A percentile compares a stretch with the other conserved stretches of the same genome.
Conservation (phyloP, 2,329 filamentous ascomycete genomes). For the Neonectria magnoliae region DNA sequence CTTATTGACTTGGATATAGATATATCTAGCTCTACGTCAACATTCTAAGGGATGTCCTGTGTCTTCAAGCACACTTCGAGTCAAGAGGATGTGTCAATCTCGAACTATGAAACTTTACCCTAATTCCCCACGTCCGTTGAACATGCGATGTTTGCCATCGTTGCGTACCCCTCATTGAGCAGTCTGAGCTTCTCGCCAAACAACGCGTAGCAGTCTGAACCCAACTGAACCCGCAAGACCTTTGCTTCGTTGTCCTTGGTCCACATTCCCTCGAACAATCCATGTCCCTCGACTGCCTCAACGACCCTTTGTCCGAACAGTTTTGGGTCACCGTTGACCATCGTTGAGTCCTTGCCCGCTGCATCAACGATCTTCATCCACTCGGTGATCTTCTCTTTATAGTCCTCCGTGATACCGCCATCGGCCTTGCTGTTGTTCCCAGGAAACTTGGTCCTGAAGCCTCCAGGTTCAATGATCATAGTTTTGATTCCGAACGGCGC, state of each 20-base stretch:
- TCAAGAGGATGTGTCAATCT: too few relatives aligned
- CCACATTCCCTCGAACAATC: slow-evolving; percentile 3
- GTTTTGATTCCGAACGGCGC: too few relatives aligned
- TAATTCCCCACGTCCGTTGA: neutral
- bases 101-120: too few relatives aligned
- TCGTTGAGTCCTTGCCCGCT: neutral
- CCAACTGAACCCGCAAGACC: slow-evolving; percentile 8
- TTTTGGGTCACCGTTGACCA: slow-evolving; percentile 15
- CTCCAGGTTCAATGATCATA: too few relatives aligned
- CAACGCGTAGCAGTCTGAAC: slow-evolving; percentile 14
- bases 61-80: neutral
- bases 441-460: too few relatives aligned
- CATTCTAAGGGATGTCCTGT: neutral
- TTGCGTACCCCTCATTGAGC: neutral
- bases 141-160: slow-evolving; percentile 6
- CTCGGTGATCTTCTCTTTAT: too few relatives aligned
- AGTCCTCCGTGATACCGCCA: too few relatives aligned
- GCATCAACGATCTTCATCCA: too few relatives aligned
- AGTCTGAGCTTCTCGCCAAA: slow-evolving; percentile 1
- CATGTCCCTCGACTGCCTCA: slow-evolving; percentile 1
- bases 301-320: slow-evolving; percentile 13
- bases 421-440: too few relatives aligned
- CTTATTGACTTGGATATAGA: slow-evolving; percentile 1
- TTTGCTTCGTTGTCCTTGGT: neutral
- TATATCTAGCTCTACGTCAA: neutral